Evolutionary conservation across 768 basidiomycete genomes (phyloP), one percentile per base, ranked within the genome.

Genomic region (Boletellus ananas): DNA sequence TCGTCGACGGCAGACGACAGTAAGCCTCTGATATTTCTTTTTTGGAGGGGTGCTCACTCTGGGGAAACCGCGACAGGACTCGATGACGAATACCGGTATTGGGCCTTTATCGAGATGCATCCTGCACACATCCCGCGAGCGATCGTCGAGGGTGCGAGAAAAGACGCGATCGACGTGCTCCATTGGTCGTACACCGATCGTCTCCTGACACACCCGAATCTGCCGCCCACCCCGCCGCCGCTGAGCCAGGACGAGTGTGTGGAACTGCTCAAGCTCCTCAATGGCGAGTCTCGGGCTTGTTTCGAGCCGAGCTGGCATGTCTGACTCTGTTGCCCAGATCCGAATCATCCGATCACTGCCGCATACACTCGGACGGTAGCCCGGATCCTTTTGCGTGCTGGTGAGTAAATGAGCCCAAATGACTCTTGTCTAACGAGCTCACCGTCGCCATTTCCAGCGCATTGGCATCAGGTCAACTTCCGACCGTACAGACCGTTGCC

Each of bases 161-260:
- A 72, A 0, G 89, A 92, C 56, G 90, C 90, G 1, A 73, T 85
- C 59, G 86, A 91, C 47, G 79, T 80, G 0, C 70, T 92, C 55
- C 86, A 80, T 20, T 92, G 90, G 90, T 80, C 85, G 9, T 89
- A 85, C 68, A 85, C 89, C 3, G 89, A 90, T 60, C 85, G 83
- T 39, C 67, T 90, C 11, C 74, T 90, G 9, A 83, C 85, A 1
- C 75, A 83, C 13, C 71, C 81, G 11, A 74, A 74, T 21, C 43
- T 50, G 3, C 38, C 47, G 35, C 71, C 76, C 1, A 65, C 78
- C 14, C 75, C 81, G 2, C 77, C 87, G 1, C 87, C 89, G 0
- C 91, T 92, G 64, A 75, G 74, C 6, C 84, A 84, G 50, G 82
- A 81, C 14, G 90, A 92, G 64, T 91, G 87, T 57, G 81, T 85